Evolutionary conservation across 208 protist species (phyloP).

Genomic region (Acanthamoeba polyphaga): DNA sequence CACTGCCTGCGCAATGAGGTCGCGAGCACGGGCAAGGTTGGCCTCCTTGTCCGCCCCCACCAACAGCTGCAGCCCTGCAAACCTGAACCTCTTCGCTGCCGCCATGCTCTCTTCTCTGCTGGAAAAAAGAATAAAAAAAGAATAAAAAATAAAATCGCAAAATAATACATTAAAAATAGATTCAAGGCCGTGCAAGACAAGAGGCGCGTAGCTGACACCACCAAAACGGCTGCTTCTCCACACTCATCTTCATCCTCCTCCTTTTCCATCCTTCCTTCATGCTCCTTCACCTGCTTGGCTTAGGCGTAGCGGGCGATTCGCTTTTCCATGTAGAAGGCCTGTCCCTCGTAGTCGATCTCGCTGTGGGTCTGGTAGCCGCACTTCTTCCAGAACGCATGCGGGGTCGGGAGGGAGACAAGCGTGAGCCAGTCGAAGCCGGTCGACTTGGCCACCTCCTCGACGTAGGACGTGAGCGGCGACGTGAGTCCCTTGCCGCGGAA

Average conservation of each 20-base stretch:
- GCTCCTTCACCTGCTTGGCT: not conserved
- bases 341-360: conserved; percentile 55
- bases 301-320: not conserved
- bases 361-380: conserved; percentile 54
- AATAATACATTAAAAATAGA: not conserved
- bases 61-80: conserved; percentile 71
- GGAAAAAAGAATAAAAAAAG: not conserved
- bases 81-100: conserved; percentile 39
- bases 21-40: conserved; percentile 11
- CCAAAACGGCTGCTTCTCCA: not conserved
- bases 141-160: not conserved
- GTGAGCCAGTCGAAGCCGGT: conserved; percentile 58
- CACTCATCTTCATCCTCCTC: not conserved
- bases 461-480: conserved; percentile 33
- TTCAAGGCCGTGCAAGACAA: not conserved
- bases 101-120: not conserved
- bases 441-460: conserved; percentile 56
- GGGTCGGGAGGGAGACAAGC: conserved; percentile 29
- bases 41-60: conserved; percentile 50
- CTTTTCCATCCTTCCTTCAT: not conserved
- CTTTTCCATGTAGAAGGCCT: conserved; percentile 69
- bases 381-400: conserved; percentile 62
- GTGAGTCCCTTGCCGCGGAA: conserved; percentile 64
- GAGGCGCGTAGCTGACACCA: too few relatives aligned
- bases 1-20: conserved; percentile 22